Base-by-base conservation (phyloP, 1,284 basidiomycete species). In the Phylloboletellus chloephorus region DNA sequence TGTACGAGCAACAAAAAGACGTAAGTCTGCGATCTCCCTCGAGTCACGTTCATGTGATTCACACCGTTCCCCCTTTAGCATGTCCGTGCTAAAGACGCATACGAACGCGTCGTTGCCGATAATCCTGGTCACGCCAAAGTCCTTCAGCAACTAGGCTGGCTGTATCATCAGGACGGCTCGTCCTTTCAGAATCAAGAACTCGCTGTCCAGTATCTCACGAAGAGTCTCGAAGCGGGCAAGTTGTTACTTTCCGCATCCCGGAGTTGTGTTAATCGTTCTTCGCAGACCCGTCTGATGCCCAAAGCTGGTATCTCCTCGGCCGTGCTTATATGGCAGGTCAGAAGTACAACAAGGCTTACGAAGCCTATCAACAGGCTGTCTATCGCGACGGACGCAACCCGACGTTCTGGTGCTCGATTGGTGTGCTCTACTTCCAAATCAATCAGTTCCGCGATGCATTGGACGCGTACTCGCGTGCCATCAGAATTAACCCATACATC, bases 371-470 rank as follows among this genome's bases (percentile, higher is more conserved):
- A 61, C 95, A 99, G 66, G 95, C 95, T 4, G 94, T 98, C 17
- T 98, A 98, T 66, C 86, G 94, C 36, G 95, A 98, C 57, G 94
- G 95, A 7, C 90, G 94, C 51, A 98, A 98, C 62, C 96, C 96
- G 0, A 97, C 95, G 0, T 98, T 98, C 68, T 98, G 95, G 96
- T 98, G 96, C 64, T 97, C 93, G 19, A 99, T 99, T 55, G 95
- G 96, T 41, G 95, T 98, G 0, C 77, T 99, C 2, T 99, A 99
- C 66, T 99, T 97, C 76, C 94, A 98, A 64, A 98, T 98, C 72
- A 97, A 95, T 67, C 96, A 98, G 65, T 98, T 90, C 71, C 88
- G 93, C 37, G 95, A 99, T 61, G 94, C 95, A 0, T 81, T 98
- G 21, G 95, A 98, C 57, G 95, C 96, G 8, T 99, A 98, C 64